Conservation (phyloP, 2,329 filamentous ascomycete genomes). For the Clarireedia paspali region DNA sequence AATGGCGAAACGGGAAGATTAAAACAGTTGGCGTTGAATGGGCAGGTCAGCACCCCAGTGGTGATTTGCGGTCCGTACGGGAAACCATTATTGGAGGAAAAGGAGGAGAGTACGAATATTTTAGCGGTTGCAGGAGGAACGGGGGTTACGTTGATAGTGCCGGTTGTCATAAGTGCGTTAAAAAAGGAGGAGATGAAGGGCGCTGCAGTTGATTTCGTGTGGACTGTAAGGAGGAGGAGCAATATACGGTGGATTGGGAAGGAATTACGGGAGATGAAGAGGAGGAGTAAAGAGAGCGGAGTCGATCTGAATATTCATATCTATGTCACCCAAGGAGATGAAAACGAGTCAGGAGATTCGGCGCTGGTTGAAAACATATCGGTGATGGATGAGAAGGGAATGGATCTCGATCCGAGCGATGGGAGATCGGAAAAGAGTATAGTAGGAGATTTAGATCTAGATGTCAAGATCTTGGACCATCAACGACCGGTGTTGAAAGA, state of each 20-base stretch:
- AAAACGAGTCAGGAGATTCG: background rate
- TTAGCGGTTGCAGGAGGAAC: slow-evolving; percentile 50
- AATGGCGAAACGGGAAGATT: slow-evolving; percentile 44
- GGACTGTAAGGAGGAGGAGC: slow-evolving; percentile 48
- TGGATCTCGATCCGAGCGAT: background rate
- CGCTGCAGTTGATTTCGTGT: slow-evolving; percentile 49
- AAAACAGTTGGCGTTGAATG: slow-evolving; percentile 25
- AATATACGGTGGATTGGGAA: slow-evolving; percentile 51
- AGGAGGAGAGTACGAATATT: slow-evolving; percentile 36
- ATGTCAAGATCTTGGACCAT: background rate
- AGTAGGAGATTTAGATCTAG: background rate
- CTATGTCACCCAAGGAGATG: slow-evolving; percentile 43
- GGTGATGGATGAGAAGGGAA: background rate
- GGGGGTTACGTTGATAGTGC: slow-evolving; percentile 49
- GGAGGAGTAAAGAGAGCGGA: slow-evolving; percentile 31
- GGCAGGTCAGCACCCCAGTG: background rate
- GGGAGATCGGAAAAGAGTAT: background rate
- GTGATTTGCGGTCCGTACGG: slow-evolving; percentile 5
- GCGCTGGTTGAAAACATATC: background rate
- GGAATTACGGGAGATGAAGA: slow-evolving; percentile 44
- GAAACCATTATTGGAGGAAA: slow-evolving; percentile 16
- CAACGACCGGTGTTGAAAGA: slow-evolving; percentile 15
- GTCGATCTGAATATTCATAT: slow-evolving; percentile 44
- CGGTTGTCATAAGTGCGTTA: slow-evolving; percentile 37
- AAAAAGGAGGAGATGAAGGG: slow-evolving; percentile 24